phyloP scores from a whole-genome alignment of 306 rosid species.

The Trifolium repens region DNA sequence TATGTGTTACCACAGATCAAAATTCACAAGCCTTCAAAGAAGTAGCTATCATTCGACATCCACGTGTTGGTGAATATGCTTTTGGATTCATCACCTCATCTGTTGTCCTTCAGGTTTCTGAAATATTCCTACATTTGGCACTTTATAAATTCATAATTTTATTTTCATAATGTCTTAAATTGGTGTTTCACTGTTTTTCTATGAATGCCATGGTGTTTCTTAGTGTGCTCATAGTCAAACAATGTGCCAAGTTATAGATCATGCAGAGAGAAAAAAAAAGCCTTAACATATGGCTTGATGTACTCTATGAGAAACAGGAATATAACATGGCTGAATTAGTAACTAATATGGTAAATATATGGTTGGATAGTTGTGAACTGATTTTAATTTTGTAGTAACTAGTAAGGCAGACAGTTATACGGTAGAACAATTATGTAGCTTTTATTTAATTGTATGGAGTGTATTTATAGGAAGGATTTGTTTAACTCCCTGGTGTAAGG shows the following conservation, averaged over 20 bases:
- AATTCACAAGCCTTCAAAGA: constrained; percentile 94
- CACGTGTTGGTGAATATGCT: constrained; percentile 98
- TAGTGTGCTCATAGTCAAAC: not conserved
- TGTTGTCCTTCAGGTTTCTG: constrained; percentile 81
- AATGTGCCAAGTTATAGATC: not conserved
- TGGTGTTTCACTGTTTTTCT: not conserved
- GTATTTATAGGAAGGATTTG: not conserved
- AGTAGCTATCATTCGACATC: constrained; percentile 97
- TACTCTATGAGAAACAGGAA: not conserved
- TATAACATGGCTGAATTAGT: not conserved
- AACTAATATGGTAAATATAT: not conserved
- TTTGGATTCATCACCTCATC: constrained; percentile 95
- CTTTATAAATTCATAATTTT: constrained; percentile 8
- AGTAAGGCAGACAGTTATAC: not conserved
- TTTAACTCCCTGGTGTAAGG: not conserved
- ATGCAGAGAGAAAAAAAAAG: not conserved
- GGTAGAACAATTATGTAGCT: not conserved
- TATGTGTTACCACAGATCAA: constrained; percentile 64
- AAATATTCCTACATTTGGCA: constrained; percentile 9
- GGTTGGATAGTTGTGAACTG: not conserved
- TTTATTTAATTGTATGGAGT: not conserved
- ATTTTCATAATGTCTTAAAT: constrained; percentile 20
- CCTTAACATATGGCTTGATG: not conserved
- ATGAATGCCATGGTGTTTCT: constrained; percentile 17
- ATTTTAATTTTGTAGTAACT: not conserved